These are phyloP conservation scores for Cairneyella variabilis DNA, from an alignment of 495 filamentous ascomycete species.

Conservation along the genomic window DNA sequence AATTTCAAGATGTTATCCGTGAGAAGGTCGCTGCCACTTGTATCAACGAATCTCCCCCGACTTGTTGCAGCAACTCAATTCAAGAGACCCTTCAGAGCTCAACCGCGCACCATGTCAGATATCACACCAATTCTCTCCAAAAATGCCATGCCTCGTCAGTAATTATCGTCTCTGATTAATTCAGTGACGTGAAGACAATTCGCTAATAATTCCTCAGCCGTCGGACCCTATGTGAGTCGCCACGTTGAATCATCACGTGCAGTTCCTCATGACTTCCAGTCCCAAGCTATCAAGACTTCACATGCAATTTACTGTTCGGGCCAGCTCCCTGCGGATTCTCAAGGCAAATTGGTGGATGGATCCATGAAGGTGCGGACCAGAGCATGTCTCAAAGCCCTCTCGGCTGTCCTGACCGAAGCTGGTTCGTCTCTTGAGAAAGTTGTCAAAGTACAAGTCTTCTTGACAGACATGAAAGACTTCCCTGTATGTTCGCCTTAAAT, in stretches of 20 bases:
- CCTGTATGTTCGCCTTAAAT: too few relatives aligned
- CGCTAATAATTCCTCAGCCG: slow-evolving; percentile 34
- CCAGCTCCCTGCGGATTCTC: slow-evolving; percentile 77
- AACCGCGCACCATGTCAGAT: slow-evolving; percentile 37
- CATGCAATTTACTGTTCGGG: slow-evolving; percentile 87
- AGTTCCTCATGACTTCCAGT: slow-evolving; percentile 41
- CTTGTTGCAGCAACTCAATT: slow-evolving; percentile 1
- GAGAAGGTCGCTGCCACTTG: not conserved
- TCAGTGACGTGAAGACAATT: not conserved
- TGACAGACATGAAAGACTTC: slow-evolving; percentile 84
- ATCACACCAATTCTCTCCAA: slow-evolving; percentile 45
- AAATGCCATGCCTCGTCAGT: slow-evolving; percentile 50
- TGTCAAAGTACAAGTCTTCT: slow-evolving; percentile 80
- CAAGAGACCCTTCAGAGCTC: slow-evolving; percentile 6
- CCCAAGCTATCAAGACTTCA: slow-evolving; percentile 84
- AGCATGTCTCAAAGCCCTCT: slow-evolving; percentile 72
- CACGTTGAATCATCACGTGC: not conserved
- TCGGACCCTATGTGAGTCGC: slow-evolving; percentile 50
- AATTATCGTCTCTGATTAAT: not conserved
- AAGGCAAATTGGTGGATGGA: slow-evolving; percentile 71
- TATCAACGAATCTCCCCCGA: slow-evolving; percentile 15
- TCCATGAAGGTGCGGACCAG: slow-evolving; percentile 73
- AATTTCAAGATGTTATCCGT: slow-evolving; percentile 3
- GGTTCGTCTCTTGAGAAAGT: slow-evolving; percentile 69
- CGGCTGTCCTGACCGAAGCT: slow-evolving; percentile 72